These are phyloP conservation scores for Xylaria sp. DNA, from an alignment of 2,329 filamentous ascomycete species.

Conservation along the genomic window DNA sequence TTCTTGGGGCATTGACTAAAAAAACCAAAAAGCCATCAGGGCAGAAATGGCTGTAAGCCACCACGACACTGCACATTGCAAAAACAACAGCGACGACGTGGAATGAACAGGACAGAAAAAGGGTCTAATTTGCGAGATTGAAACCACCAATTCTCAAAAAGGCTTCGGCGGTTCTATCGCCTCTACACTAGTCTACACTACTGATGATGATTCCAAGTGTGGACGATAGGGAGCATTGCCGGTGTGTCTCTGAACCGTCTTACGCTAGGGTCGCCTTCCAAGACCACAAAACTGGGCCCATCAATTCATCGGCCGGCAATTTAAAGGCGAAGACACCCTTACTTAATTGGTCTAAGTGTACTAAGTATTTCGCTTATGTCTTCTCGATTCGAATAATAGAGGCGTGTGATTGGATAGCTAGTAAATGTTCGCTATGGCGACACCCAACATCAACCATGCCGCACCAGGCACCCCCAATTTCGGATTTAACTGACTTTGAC, in stretches of 20 bases:
- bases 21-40: no score
- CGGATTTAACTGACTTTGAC: background rate
- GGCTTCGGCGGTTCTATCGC: background rate
- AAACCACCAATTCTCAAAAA: background rate
- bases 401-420: background rate
- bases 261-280: background rate
- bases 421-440: background rate
- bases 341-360: background rate
- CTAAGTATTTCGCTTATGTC: slow-evolving; percentile 8
- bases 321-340: background rate
- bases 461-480: background rate
- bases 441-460: background rate
- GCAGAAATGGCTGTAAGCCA: background rate
- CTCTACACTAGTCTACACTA: no score
- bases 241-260: slow-evolving; percentile 23
- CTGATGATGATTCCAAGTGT: no score
- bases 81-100: background rate
- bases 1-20: no score
- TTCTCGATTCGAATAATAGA: slow-evolving; percentile 7
- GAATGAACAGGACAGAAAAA: background rate
- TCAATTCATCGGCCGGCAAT: background rate
- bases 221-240: no score
- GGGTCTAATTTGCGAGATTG: background rate
- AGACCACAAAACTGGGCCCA: background rate
- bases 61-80: background rate